These are phyloP conservation scores for Aspergillus felis DNA, from an alignment of 2,329 filamentous ascomycete genomes.

Conservation along the genomic window DNA sequence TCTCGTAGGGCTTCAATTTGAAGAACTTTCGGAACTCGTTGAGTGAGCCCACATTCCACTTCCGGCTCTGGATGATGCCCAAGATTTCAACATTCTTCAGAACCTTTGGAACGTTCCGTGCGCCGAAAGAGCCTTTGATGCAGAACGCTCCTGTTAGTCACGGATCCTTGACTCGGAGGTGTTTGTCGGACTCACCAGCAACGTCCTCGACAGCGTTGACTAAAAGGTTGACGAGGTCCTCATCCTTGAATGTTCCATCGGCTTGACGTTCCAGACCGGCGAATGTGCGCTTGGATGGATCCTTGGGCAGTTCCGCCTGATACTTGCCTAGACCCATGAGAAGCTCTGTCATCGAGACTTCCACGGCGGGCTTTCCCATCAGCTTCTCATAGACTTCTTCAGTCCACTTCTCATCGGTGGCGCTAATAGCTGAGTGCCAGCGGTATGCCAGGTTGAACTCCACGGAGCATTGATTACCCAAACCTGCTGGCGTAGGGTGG, in stretches of 20 bases:
- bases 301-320: slow-evolving; percentile 56
- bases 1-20: slow-evolving; percentile 68
- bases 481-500: slow-evolving; percentile 62
- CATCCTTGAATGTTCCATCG: slow-evolving; percentile 69
- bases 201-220: slow-evolving; percentile 68
- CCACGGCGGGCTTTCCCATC: slow-evolving; percentile 56
- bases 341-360: slow-evolving; percentile 59
- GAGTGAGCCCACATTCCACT: slow-evolving; percentile 72
- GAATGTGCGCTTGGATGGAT: slow-evolving; percentile 68
- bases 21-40: slow-evolving; percentile 87
- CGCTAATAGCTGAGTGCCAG: slow-evolving; percentile 77
- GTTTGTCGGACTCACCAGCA: slow-evolving; percentile 21
- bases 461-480: slow-evolving; percentile 78
- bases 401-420: slow-evolving; percentile 77
- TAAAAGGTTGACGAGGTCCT: slow-evolving; percentile 70
- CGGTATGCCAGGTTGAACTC: slow-evolving; percentile 88
- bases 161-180: not conserved
- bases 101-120: slow-evolving; percentile 67
- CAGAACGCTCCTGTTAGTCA: not conserved
- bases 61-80: slow-evolving; percentile 71
- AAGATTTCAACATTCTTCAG: slow-evolving; percentile 75
- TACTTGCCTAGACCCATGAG: slow-evolving; percentile 60
- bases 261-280: slow-evolving; percentile 60
- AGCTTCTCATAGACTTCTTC: slow-evolving; percentile 63
- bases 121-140: slow-evolving; percentile 60